Evolutionary conservation across 2,329 filamentous ascomycete genomes (phyloP).

Genomic region (Cryphonectria nitschkei): DNA sequence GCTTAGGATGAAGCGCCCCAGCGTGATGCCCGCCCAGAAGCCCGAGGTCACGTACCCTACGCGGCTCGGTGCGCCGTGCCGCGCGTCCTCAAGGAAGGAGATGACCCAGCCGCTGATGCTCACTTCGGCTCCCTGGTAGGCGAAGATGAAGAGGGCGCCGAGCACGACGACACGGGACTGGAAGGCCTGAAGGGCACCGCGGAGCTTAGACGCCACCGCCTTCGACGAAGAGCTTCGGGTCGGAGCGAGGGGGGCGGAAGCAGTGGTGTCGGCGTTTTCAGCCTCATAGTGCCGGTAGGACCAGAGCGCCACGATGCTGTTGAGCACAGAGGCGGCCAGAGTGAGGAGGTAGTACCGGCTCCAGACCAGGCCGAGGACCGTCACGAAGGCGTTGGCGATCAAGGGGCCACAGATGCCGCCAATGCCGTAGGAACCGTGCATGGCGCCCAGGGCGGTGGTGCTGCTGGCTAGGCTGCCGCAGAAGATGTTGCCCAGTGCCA

Average conservation of each 20-base stretch:
- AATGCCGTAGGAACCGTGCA: slow-evolving; percentile 71
- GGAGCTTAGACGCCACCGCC: slow-evolving; percentile 34
- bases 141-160: slow-evolving; percentile 81
- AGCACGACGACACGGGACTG: slow-evolving; percentile 67
- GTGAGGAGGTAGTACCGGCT: slow-evolving; percentile 73
- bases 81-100: slow-evolving; percentile 76
- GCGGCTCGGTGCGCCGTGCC: slow-evolving; percentile 67
- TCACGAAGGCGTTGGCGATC: slow-evolving; percentile 74
- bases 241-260: slow-evolving; percentile 31
- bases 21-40: slow-evolving; percentile 74
- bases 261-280: slow-evolving; percentile 46
- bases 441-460: slow-evolving; percentile 60
- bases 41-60: slow-evolving; percentile 81
- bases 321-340: slow-evolving; percentile 60
- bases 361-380: slow-evolving; percentile 63
- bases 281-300: slow-evolving; percentile 72
- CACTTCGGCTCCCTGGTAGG: slow-evolving; percentile 84
- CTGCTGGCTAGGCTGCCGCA: slow-evolving; percentile 57
- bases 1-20: slow-evolving; percentile 74
- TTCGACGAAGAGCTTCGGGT: neutral
- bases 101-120: slow-evolving; percentile 86
- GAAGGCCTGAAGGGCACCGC: slow-evolving; percentile 52
- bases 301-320: slow-evolving; percentile 64
- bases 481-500: slow-evolving; percentile 64
- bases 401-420: slow-evolving; percentile 71